Evolutionary conservation across 371 early-diverging fungal genomes (phyloP).

Genomic region (Saksenaea vasiformis): DNA sequence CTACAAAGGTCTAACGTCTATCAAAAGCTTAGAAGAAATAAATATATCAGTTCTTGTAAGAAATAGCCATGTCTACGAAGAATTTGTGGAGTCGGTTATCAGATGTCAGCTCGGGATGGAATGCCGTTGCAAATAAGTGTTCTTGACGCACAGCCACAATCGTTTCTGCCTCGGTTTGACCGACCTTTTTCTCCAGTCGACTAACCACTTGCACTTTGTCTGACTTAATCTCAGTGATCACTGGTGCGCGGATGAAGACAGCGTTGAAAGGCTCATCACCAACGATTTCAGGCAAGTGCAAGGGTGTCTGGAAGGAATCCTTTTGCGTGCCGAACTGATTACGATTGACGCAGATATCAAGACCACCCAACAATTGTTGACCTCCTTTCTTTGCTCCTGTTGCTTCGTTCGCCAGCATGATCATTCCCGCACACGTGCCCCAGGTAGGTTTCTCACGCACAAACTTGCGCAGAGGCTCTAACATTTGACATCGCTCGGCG

Average conservation of each 20-base stretch:
- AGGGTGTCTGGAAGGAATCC: conserved; percentile 78
- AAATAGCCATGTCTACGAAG: conserved; percentile 67
- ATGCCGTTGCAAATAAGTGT: conserved; percentile 87
- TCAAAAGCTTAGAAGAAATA: background rate
- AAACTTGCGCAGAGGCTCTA: conserved; percentile 77
- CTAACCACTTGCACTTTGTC: conserved; percentile 74
- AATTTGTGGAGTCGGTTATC: conserved; percentile 86
- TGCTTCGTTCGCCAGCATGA: conserved; percentile 82
- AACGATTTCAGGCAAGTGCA: conserved; percentile 66
- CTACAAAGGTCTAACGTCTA: conserved; percentile 2
- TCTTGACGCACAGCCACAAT: conserved; percentile 90
- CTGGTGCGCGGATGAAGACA: conserved; percentile 95
- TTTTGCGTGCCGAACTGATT: conserved; percentile 95
- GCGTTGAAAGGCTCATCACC: conserved; percentile 66
- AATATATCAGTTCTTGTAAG: conserved; percentile 5
- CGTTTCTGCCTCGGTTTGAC: conserved; percentile 55
- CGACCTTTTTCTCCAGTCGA: conserved; percentile 47
- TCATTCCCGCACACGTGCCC: conserved; percentile 98
- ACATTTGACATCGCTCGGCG: conserved; percentile 80
- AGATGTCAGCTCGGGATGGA: conserved; percentile 93
- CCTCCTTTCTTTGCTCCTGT: conserved; percentile 81
- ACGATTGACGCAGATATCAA: conserved; percentile 83
- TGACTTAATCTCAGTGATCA: conserved; percentile 71
- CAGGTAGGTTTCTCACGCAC: conserved; percentile 81
- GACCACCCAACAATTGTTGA: conserved; percentile 81